Evolutionary conservation across 371 early-diverging fungal genomes (phyloP).

Genomic region (Phascolomyces articulosus): DNA sequence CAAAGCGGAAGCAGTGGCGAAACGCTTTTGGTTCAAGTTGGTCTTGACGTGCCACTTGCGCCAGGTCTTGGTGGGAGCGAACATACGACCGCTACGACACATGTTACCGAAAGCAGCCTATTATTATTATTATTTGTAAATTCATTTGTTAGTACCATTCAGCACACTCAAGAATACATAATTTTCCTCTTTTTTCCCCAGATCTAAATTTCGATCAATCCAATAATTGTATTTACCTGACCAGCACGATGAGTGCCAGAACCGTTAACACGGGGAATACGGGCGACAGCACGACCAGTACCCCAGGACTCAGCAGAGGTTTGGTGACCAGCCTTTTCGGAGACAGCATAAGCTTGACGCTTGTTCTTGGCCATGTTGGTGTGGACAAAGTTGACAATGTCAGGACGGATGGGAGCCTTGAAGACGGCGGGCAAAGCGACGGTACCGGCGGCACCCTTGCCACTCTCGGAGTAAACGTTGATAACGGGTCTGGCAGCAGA

Average conservation of each 20-base stretch:
- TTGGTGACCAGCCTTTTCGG: constrained; percentile 99
- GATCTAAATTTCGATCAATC: too few relatives aligned
- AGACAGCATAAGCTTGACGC: constrained; percentile 99
- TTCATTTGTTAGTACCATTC: too few relatives aligned
- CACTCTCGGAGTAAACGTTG: constrained; percentile 86
- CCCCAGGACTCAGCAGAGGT: constrained; percentile 99
- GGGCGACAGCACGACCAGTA: constrained; percentile 99
- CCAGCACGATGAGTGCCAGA: constrained; percentile 99
- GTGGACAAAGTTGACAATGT: constrained; percentile 97
- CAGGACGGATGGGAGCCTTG: constrained; percentile 97
- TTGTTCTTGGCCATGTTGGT: constrained; percentile 99
- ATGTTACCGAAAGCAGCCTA: constrained; percentile 99
- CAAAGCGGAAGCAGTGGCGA: constrained; percentile 97
- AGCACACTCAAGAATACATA: too few relatives aligned
- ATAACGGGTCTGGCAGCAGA: constrained; percentile 87
- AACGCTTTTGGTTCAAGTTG: constrained; percentile 98
- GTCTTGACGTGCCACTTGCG: constrained; percentile 99
- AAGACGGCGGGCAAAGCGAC: constrained; percentile 96
- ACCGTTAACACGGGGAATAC: constrained; percentile 99
- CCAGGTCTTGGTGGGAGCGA: constrained; percentile 99
- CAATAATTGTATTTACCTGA: constrained; percentile 61
- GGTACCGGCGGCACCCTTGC: constrained; percentile 73
- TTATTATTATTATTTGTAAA: too few relatives aligned
- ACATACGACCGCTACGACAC: constrained; percentile 99
- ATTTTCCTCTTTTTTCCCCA: too few relatives aligned